Evolutionary conservation across 2,329 filamentous ascomycete genomes (phyloP).

Genomic region (Pseudogymnoascus sp.): DNA sequence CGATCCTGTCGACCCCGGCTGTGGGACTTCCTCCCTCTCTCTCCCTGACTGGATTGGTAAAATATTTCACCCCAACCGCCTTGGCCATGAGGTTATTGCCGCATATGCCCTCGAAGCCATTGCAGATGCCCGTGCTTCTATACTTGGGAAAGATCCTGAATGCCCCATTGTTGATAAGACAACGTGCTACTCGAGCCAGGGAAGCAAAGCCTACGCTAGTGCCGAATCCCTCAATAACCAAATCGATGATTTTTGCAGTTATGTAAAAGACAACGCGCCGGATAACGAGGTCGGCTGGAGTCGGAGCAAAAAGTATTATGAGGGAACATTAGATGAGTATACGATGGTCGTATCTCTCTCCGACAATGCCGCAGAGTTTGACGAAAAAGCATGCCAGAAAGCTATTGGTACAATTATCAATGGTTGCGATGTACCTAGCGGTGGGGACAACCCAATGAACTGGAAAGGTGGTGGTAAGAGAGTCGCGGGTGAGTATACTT

Average conservation of each 20-base stretch:
- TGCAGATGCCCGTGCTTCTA: background rate
- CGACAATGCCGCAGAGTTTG: constrained; percentile 12
- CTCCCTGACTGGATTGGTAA: constrained; percentile 28
- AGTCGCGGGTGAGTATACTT: constrained; percentile 23
- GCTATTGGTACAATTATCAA: constrained; percentile 23
- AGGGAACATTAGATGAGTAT: constrained; percentile 18
- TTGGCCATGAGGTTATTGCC: constrained; percentile 26
- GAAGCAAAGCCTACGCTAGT: constrained; percentile 21
- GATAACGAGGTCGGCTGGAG: constrained; percentile 20
- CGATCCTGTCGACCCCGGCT: constrained; percentile 22
- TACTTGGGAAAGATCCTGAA: background rate
- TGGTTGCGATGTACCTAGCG: constrained; percentile 23
- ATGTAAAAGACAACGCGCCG: background rate
- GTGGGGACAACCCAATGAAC: constrained; percentile 26
- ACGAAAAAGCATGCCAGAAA: constrained; percentile 14
- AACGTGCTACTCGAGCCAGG: constrained; percentile 10
- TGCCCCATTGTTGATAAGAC: background rate
- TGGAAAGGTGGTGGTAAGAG: constrained; percentile 27
- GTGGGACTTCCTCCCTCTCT: constrained; percentile 18
- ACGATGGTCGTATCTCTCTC: background rate
- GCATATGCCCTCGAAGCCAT: constrained; percentile 22
- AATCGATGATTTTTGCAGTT: constrained; percentile 27
- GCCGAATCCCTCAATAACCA: constrained; percentile 21
- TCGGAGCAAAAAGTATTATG: constrained; percentile 21
- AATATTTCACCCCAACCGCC: constrained; percentile 31